Evolutionary conservation across 192 early-diverging fungal genomes (phyloP), one percentile per base, ranked within the genome.

Genomic region (Coemansia sp.): DNA sequence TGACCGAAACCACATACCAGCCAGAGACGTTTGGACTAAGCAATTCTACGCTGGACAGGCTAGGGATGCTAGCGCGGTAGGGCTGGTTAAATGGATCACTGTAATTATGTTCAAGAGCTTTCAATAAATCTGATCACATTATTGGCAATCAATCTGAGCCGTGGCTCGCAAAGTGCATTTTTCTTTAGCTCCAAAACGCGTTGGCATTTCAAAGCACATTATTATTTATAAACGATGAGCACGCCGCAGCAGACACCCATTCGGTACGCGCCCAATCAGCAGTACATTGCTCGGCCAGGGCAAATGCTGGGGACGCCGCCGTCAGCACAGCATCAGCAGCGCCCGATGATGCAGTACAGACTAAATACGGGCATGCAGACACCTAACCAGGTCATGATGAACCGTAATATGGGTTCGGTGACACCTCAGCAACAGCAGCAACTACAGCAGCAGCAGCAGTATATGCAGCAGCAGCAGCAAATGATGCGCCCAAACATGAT

Each of bases 181-280:
- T 34, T 4, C 23, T 34, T 34, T 7, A 34, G 10, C 32, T 34
- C 1, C 6, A 34, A 34, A 34, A 34, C 32, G 32, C 32, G 32
- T 34, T 34, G 0, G 0, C 32, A 34, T 34, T 34, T 34, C 10
- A 34, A 34, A 34, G 10, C 32, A 34, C 32, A 34, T 6, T 7
- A 34, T 7, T 34, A 9, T 10, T 34, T 34, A 34, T 41, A 47
- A 21, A 28, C 2, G 2, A 74, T 74, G 71, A 67, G 65, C 57
- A 53, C 58, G 5, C 61, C 58, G 10, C 72, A 50, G 41, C 72
- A 75, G 51, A 64, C 72, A 5, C 65, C 72, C 5, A 64, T 60
- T 23, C 58, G 64, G 44, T 75, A 61, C 43, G 36, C 53, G 47
- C 72, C 46, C 17, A 49, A 45, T 11, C 61, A 58, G 51, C 66